A percentile compares a stretch with the other conserved stretches of the same genome.
Evolutionary conservation across 2,329 filamentous ascomycete genomes (phyloP).

Genomic region (Fusarium sp.): DNA sequence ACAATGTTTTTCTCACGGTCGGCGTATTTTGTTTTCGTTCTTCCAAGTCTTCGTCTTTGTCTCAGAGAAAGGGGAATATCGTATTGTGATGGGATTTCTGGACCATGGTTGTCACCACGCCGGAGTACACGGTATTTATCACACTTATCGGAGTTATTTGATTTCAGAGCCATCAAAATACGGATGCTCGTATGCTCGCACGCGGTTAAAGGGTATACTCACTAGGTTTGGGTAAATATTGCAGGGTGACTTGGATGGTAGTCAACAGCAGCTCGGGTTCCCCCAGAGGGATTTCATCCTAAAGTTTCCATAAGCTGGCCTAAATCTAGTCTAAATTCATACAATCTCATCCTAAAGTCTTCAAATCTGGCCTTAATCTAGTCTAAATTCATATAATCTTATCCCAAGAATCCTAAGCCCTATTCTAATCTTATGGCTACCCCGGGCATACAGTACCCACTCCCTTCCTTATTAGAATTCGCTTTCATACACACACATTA

Average conservation of each 20-base stretch:
- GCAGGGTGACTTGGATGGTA: not conserved
- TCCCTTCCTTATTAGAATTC: not conserved
- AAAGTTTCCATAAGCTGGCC: not conserved
- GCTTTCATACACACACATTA: not conserved
- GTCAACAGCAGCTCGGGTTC: not conserved
- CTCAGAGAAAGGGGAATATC: not conserved
- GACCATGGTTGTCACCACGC: not conserved
- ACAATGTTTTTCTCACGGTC: not conserved
- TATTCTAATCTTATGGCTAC: not conserved
- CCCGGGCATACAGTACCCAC: not conserved
- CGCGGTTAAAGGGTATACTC: not conserved
- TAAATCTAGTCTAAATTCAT: not conserved
- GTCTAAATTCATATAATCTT: too few relatives aligned
- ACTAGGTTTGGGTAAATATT: not conserved
- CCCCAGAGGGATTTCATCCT: not conserved
- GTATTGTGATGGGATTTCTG: not conserved
- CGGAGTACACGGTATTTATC: not conserved
- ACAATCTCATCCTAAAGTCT: not conserved
- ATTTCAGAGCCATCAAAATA: not conserved
- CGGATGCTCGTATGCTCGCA: not conserved
- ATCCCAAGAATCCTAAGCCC: fast-evolving
- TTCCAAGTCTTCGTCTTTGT: not conserved
- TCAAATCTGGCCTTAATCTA: too few relatives aligned
- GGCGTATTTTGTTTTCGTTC: not conserved
- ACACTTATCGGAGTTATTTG: not conserved